Conservation (phyloP, 1,284 basidiomycete genomes). For the Leccinum pachyderme region DNA sequence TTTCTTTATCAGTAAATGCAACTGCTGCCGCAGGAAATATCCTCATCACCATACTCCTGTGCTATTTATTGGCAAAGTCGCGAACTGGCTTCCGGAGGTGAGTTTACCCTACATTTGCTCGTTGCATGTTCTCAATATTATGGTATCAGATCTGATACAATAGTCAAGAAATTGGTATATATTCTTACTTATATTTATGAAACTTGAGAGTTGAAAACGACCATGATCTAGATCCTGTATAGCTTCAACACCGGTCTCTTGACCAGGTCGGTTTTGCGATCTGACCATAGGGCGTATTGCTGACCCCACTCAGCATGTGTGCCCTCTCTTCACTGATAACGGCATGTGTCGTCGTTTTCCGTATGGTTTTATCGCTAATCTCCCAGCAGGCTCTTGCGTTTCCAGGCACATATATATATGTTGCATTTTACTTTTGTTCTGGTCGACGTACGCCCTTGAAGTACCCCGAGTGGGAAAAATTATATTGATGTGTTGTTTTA, state of each 20-base stretch:
- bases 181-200: too few species aligned
- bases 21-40: constrained; percentile 55
- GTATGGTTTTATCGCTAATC: not conserved
- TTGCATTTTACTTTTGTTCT: constrained; percentile 48
- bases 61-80: constrained; percentile 48
- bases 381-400: constrained; percentile 36
- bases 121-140: not conserved
- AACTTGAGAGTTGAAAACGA: not conserved
- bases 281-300: not conserved
- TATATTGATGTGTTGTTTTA: constrained; percentile 12
- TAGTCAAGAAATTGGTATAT: constrained; percentile 46
- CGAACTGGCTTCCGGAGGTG: constrained; percentile 55
- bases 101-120: not conserved
- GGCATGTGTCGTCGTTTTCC: constrained; percentile 20
- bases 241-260: constrained; percentile 48
- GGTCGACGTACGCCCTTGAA: constrained; percentile 40
- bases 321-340: constrained; percentile 45
- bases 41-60: constrained; percentile 51
- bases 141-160: constrained; percentile 40
- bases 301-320: constrained; percentile 30
- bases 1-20: constrained; percentile 55
- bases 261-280: constrained; percentile 28
- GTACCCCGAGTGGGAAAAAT: not conserved
- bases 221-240: constrained; percentile 41
- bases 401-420: constrained; percentile 45